Conservation (phyloP, 2,329 filamentous ascomycete species). For the Magnaporthiopsis poae region DNA sequence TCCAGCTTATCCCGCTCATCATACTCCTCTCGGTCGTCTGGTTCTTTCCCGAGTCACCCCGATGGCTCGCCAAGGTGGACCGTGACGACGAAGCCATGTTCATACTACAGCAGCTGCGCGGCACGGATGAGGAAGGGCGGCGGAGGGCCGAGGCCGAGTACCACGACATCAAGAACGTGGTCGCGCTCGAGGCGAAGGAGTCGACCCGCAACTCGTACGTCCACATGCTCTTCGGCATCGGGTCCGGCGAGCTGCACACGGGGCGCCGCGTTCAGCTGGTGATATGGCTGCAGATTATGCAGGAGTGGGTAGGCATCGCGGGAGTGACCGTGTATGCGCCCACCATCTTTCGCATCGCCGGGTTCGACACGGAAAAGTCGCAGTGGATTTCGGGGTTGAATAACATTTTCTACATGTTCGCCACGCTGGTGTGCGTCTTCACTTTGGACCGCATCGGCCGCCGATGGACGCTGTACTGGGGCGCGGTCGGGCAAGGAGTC, state of each 20-base stretch:
- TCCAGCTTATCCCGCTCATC: conserved; percentile 16
- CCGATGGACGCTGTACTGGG: conserved; percentile 61
- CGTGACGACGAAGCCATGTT: conserved; percentile 58
- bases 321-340: conserved; percentile 54
- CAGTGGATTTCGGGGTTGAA: conserved; percentile 44
- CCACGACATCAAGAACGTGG: conserved; percentile 56
- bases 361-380: conserved; percentile 49
- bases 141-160: conserved; percentile 44
- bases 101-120: conserved; percentile 54
- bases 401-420: conserved; percentile 24
- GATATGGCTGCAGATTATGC: conserved; percentile 62
- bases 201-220: conserved; percentile 48
- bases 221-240: conserved; percentile 57
- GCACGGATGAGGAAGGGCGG: conserved; percentile 42
- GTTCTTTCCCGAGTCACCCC: conserved; percentile 12
- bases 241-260: conserved; percentile 55
- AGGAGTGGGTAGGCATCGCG: conserved; percentile 61
- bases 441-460: conserved; percentile 60
- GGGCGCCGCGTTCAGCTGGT: conserved; percentile 59
- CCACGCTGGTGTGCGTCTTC: conserved; percentile 37
- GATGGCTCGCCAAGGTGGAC: conserved; percentile 40
- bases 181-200: conserved; percentile 52
- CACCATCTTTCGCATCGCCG: conserved; percentile 56
- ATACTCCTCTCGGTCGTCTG: conserved; percentile 11
- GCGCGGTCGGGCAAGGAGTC: conserved; percentile 52